A percentile compares a stretch with the other conserved stretches of the same genome.
Conservation (phyloP, 257 asterid genomes). For the Solanum rostratum region DNA sequence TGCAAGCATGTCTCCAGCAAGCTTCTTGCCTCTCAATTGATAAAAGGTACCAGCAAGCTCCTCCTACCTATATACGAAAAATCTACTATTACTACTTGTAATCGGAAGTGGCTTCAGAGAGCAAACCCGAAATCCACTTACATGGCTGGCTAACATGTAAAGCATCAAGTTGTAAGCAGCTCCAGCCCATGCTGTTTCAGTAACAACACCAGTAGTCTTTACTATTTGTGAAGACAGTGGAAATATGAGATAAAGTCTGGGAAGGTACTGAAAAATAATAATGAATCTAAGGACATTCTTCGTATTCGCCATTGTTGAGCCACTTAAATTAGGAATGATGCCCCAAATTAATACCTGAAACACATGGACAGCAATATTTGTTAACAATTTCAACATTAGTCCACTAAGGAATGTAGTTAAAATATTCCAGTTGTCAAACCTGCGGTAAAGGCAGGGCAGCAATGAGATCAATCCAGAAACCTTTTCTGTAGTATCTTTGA, state of each 20-base stretch:
- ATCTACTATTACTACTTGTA: not conserved
- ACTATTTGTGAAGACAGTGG: slow-evolving; percentile 86
- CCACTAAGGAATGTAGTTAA: not conserved
- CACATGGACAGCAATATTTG: not conserved
- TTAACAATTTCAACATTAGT: not conserved
- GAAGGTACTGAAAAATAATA: slow-evolving; percentile 74
- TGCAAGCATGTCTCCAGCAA: slow-evolving; percentile 74
- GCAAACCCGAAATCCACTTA: slow-evolving; percentile 18
- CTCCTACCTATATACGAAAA: slow-evolving; percentile 40
- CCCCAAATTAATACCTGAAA: slow-evolving; percentile 66
- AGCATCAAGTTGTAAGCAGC: slow-evolving; percentile 97
- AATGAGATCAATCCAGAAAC: slow-evolving; percentile 59
- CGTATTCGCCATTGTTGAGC: slow-evolving; percentile 76
- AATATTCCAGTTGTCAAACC: slow-evolving; percentile 29
- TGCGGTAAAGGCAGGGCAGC: slow-evolving; percentile 97
- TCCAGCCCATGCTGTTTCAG: slow-evolving; percentile 98
- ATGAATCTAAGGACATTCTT: slow-evolving; percentile 81
- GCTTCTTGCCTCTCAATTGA: slow-evolving; percentile 91
- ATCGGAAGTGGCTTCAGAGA: not conserved
- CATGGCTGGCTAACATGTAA: slow-evolving; percentile 98
- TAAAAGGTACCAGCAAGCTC: slow-evolving; percentile 93
- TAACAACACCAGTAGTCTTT: slow-evolving; percentile 88
- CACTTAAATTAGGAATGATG: slow-evolving; percentile 53
- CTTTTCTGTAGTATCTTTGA: slow-evolving; percentile 32
- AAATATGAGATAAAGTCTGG: slow-evolving; percentile 67